These are phyloP conservation scores for Fraxinus latifolia DNA, from an alignment of 305 asterid species.

Conservation along the genomic window DNA sequence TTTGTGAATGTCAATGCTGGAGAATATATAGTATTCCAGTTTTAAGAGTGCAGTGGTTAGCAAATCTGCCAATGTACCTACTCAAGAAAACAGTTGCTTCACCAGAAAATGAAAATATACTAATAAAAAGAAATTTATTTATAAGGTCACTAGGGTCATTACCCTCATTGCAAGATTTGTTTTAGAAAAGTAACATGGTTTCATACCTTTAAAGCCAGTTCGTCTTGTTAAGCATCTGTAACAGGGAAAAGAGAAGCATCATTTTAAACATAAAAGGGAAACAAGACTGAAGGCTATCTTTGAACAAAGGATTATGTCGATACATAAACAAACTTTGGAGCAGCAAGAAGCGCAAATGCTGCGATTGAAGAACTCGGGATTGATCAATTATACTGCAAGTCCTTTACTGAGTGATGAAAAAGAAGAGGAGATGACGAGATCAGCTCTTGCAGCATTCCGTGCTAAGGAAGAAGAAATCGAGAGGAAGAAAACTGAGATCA, in stretches of 20 bases:
- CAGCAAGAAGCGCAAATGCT: slow-evolving; percentile 29
- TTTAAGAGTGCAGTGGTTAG: slow-evolving; percentile 22
- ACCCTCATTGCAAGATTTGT: not conserved
- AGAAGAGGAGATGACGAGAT: slow-evolving; percentile 62
- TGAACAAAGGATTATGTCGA: slow-evolving; percentile 28
- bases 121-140: too few relatives aligned
- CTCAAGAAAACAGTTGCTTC: slow-evolving; percentile 32
- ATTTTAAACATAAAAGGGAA: slow-evolving; percentile 37
- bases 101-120: slow-evolving; percentile 15
- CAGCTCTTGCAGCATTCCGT: slow-evolving; percentile 60
- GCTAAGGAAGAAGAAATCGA: slow-evolving; percentile 81
- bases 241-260: slow-evolving; percentile 38
- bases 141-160: slow-evolving; percentile 24
- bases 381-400: slow-evolving; percentile 31
- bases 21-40: not conserved
- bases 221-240: slow-evolving; percentile 35
- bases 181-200: slow-evolving; percentile 19
- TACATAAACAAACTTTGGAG: slow-evolving; percentile 32
- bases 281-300: slow-evolving; percentile 11
- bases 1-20: not conserved
- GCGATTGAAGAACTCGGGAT: slow-evolving; percentile 38
- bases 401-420: slow-evolving; percentile 44
- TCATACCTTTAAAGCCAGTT: slow-evolving; percentile 29
- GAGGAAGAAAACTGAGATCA: slow-evolving; percentile 49
- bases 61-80: slow-evolving; percentile 36